Conservation (phyloP, 2,329 filamentous ascomycete species). For the Malbranchea cinnamomea region DNA sequence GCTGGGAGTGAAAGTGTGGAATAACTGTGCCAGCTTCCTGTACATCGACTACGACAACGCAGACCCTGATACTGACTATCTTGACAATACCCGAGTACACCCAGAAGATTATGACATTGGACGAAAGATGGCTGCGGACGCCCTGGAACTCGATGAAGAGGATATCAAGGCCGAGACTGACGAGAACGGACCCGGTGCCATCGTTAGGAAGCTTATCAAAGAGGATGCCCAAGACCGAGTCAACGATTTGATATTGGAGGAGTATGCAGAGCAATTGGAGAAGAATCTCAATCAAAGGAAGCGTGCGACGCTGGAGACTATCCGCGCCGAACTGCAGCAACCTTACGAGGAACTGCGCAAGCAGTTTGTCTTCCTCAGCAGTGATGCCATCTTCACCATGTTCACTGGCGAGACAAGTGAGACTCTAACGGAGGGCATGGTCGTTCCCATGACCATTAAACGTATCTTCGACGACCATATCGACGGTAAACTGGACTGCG, state of each 20-base stretch:
- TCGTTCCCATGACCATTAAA: slow-evolving; percentile 76
- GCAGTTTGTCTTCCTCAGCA: slow-evolving; percentile 53
- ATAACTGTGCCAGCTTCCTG: slow-evolving; percentile 92
- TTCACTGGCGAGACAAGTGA: slow-evolving; percentile 84
- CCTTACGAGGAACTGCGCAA: slow-evolving; percentile 90
- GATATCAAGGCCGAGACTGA: slow-evolving; percentile 91
- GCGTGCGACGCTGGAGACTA: slow-evolving; percentile 88
- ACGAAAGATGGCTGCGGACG: slow-evolving; percentile 96
- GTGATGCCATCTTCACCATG: slow-evolving; percentile 86
- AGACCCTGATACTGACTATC: slow-evolving; percentile 69
- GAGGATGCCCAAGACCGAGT: slow-evolving; percentile 89
- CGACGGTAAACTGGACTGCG: slow-evolving; percentile 85
- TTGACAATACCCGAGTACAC: slow-evolving; percentile 94
- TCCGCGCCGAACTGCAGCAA: slow-evolving; percentile 79
- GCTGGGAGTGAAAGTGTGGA: slow-evolving; percentile 82
- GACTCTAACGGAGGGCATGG: slow-evolving; percentile 76
- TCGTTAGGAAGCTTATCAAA: slow-evolving; percentile 87
- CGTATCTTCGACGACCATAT: slow-evolving; percentile 85
- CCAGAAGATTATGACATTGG: slow-evolving; percentile 97
- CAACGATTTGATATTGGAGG: slow-evolving; percentile 88
- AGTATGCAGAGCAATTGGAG: slow-evolving; percentile 92
- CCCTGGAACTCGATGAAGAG: slow-evolving; percentile 90
- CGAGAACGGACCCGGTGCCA: slow-evolving; percentile 75
- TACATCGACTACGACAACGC: slow-evolving; percentile 78
- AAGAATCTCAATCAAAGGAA: slow-evolving; percentile 87